Base-by-base conservation (phyloP, 495 filamentous ascomycete species). In the Bathelium albidoporum region DNA sequence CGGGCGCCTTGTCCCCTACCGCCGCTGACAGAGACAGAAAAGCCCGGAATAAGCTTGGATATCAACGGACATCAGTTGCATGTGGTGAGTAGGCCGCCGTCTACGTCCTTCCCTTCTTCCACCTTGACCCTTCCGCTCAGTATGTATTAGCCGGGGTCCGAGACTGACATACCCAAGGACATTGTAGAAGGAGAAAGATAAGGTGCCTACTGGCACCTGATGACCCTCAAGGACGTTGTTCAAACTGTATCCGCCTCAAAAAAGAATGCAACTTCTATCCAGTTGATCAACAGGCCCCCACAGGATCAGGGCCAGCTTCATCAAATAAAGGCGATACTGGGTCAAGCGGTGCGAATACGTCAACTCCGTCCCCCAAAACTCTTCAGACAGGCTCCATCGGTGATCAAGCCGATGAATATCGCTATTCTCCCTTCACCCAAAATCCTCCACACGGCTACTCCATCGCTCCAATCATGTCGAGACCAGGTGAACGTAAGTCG, bases 211-310 rank as follows among this genome's bases (percentile, higher is more conserved):
- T 91, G 44, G 85, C 89, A 68, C 78, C 79, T 58, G 87, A 88
- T 66, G 93, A 97, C 71, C 74, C 83, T 16, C 84, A 91, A 70
- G 88, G 89, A 59, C 87, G 94, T 64, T 98, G 94, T 74, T 87
- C 89, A 63, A 96, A 96, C 76, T 98, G 94, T 76, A 97, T 97
- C 67, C 87, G 90, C 59, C 80, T 98, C 73, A 93, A 95, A 72
- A 97, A 95, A 74, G 91, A 96, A 63, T 98, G 94, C 74, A 88
- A 89, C 71, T 98, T 97, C 77, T 89, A 86, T 71, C 89, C 93
- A 12, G 92, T 97, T 31, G 91, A 96, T 62, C 90, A 93, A 74
- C 87, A 88, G 69, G 87, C 87, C 24, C 84, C 83, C 68, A 62
- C 68, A 49, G 65, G 67, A 29, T 64, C 62, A 18, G 63, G 62